Conservation (phyloP, 1,284 basidiomycete species). For the Cutaneotrichosporon curvatum region DNA sequence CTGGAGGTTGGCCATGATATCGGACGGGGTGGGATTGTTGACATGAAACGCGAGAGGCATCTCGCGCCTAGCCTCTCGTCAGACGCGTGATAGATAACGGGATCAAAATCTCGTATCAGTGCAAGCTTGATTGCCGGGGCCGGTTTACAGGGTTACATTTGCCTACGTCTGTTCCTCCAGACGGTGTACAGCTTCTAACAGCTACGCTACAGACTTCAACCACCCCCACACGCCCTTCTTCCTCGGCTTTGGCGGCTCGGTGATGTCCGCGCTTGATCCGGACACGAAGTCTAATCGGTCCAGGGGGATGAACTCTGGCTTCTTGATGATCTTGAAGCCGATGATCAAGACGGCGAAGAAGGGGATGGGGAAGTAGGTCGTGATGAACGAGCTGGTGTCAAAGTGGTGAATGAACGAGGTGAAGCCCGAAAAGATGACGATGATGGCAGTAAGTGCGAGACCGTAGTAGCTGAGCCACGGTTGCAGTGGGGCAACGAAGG, state of each 20-base stretch:
- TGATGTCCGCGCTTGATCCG: conserved; percentile 34
- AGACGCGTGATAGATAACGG: no score
- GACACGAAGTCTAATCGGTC: conserved; percentile 20
- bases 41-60: no score
- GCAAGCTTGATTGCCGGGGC: no score
- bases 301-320: conserved; percentile 2
- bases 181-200: no score
- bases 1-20: no score
- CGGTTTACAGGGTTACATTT: no score
- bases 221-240: conserved; percentile 21
- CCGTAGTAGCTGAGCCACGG: conserved; percentile 35
- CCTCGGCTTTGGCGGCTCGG: conserved; percentile 25
- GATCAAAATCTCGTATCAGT: no score
- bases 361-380: conserved; percentile 26
- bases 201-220: conserved; percentile 12
- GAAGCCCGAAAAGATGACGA: conserved; percentile 29
- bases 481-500: conserved; percentile 55
- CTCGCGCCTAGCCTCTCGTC: no score
- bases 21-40: no score
- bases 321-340: conserved; percentile 14
- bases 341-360: conserved; percentile 19
- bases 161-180: no score
- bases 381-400: conserved; percentile 34
- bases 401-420: conserved; percentile 19
- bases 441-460: conserved; percentile 13